Base-by-base conservation (phyloP, 140 eudicot genomes). In the Oenanthe javanica region DNA sequence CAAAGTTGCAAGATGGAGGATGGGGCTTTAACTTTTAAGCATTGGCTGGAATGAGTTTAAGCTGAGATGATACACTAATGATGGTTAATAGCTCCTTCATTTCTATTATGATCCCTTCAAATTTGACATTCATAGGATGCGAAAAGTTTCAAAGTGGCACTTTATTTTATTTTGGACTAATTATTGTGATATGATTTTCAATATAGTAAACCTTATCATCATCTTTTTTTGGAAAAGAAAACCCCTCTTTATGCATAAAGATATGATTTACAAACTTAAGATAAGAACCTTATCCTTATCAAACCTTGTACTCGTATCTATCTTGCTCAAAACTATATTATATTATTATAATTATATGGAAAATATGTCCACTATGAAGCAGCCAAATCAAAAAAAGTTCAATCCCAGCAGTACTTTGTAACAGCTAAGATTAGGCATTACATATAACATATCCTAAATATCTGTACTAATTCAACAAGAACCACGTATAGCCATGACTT, bases 271-370 rank as follows among this genome's bases (percentile, higher is more conserved):
- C 9, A 61, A 61, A 61, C 69, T 61, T 9, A 61, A n/a, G 69
- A 61, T 61, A 61, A 61, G 69, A 61, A 61, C 27, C 69, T 61
- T 61, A 61, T 61, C 69, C 69, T 61, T n/a, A 61, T 61, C 69
- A 61, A 61, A 61, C 69, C 69, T n/a, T 61, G 69, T 59, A n/a
- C 27, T 57, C 21, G 67, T 21, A 61, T 61, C 69, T 61, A 61
- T 61, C 69, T 61, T 61, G 36, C 69, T 61, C 69, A n/a, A 61
- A n/a, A 61, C 69, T 61, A 8, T 9, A 61, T 23, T 59, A 42
- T 42, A 42, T 42, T 42, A 0, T 42, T 42, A 4, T 42, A 2
- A 42, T 42, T 42, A 42, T 42, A 42, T 42, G 1, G 4, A 21
- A 57, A 4, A 61, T 61, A 9, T 7, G 69, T 61, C 69, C 69